Conservation (phyloP, 2,329 filamentous ascomycete species). For the Monascus ruber region DNA sequence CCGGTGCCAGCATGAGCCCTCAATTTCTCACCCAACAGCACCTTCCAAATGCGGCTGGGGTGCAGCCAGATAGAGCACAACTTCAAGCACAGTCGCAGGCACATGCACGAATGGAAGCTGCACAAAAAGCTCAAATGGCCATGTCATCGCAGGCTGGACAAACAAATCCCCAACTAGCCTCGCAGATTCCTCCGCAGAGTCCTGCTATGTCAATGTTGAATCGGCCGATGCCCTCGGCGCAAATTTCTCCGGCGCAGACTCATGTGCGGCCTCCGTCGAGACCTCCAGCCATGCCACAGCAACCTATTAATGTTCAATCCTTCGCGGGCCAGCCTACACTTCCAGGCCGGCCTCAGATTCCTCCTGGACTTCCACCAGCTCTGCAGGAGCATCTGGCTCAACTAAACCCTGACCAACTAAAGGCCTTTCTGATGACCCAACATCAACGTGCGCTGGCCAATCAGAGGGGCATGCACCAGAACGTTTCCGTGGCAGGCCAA, state of each 20-base stretch:
- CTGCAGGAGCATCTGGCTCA: slow-evolving; percentile 24
- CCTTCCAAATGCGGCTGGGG: slow-evolving; percentile 30
- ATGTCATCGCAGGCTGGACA: slow-evolving; percentile 35
- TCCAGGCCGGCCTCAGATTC: slow-evolving; percentile 23
- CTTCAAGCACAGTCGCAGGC: slow-evolving; percentile 28
- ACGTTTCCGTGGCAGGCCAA: slow-evolving; percentile 21
- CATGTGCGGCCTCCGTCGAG: slow-evolving; percentile 25
- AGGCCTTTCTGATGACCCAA: slow-evolving; percentile 21
- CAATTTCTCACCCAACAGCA: slow-evolving; percentile 34
- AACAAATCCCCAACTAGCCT: slow-evolving; percentile 28
- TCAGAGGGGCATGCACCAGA: slow-evolving; percentile 17
- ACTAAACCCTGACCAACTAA: slow-evolving; percentile 25
- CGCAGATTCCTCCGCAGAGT: slow-evolving; percentile 29
- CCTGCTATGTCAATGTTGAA: slow-evolving; percentile 33
- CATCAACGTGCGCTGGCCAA: slow-evolving; percentile 18
- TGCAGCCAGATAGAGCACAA: slow-evolving; percentile 32
- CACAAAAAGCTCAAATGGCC: slow-evolving; percentile 35
- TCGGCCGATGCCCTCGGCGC: slow-evolving; percentile 28
- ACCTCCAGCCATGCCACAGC: slow-evolving; percentile 21
- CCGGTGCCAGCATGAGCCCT: slow-evolving; percentile 26
- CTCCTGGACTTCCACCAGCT: slow-evolving; percentile 21
- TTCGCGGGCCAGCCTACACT: slow-evolving; percentile 18
- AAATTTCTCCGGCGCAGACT: slow-evolving; percentile 27
- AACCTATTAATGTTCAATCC: slow-evolving; percentile 14
- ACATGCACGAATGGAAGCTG: slow-evolving; percentile 31